Evolutionary conservation across 805 yeast species (phyloP), one percentile per base, ranked within the genome.

Genomic region (Teunomyces funiuensis): DNA sequence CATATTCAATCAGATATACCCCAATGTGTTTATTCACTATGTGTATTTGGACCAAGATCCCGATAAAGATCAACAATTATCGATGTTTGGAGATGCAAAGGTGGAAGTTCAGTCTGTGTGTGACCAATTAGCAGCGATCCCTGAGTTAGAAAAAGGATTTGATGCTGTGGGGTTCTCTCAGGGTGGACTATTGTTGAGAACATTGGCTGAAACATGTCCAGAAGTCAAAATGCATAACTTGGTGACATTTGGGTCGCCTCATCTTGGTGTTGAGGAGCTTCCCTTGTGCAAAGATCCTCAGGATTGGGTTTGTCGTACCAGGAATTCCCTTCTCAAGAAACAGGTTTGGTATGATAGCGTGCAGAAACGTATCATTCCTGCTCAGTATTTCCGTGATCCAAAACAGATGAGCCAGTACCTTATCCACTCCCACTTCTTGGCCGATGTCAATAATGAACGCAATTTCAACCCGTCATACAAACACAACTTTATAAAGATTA

Each of bases 161-260:
- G 82, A 84, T 56, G 86, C 82, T 5, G 71, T 86, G 29, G 95
- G 95, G 4, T 82, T 83, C 50, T 84, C 91, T 0, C 95, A 86
- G 56, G 95, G 95, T 29, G 95, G 95, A 0, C 60, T 86, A n/a
- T 80, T 86, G 46, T 63, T 84, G n/a, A 62, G 95, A 34, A 83
- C 82, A 4, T 73, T 83, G 20, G 67, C 79, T 20, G 84, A 87
- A 54, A 60, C 75, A 17, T 86, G 91, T 59, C 59, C 67, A 3
- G 41, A 36, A 13, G 49, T 59, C 3, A 37, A 48, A 3, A 67
- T 83, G 2, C 59, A 73, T 38, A 79, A 70, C 22, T 63, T 86
- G 36, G 65, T 86, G 10, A 84, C 95, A 0, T 84, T 83, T 61
- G 95, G 95, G 0, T 80, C 88, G 1, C 95, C 95, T 0, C 95